Evolutionary conservation across 352 stramenopile genomes (phyloP).

Genomic region (Pythium diclinum): DNA sequence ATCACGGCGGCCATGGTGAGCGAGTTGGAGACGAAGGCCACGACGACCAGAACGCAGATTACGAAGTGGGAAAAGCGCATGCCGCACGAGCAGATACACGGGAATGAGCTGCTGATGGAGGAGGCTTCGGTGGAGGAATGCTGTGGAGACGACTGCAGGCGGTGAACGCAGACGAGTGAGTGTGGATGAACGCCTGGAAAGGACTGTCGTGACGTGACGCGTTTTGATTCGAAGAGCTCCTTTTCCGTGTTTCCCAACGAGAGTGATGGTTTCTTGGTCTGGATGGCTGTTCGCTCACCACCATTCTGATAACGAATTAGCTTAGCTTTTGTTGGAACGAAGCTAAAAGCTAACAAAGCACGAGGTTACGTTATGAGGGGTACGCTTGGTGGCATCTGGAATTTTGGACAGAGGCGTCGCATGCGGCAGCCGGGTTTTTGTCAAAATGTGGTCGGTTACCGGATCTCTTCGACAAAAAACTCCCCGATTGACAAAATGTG

Average conservation of each 20-base stretch:
- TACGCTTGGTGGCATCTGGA: not conserved
- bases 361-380: not conserved
- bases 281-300: not conserved
- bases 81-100: not conserved
- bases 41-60: not conserved
- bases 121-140: too few species aligned
- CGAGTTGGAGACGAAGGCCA: slow-evolving; percentile 7
- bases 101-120: not conserved
- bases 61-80: slow-evolving; percentile 7
- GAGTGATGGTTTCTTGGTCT: slow-evolving; percentile 15
- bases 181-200: too few species aligned
- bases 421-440: not conserved
- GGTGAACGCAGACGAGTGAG: too few species aligned
- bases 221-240: slow-evolving; percentile 14
- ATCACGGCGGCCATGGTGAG: slow-evolving; percentile 3
- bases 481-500: too few species aligned
- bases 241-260: not conserved
- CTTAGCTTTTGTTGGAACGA: not conserved
- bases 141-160: too few species aligned
- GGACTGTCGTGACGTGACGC: slow-evolving; percentile 10
- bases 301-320: slow-evolving; percentile 6
- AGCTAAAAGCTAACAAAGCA: slow-evolving; percentile 4
- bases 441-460: too few species aligned
- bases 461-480: too few species aligned
- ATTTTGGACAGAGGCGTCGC: not conserved